Conservation (phyloP, 1,284 basidiomycete species). For the Kwoniella shivajii region DNA sequence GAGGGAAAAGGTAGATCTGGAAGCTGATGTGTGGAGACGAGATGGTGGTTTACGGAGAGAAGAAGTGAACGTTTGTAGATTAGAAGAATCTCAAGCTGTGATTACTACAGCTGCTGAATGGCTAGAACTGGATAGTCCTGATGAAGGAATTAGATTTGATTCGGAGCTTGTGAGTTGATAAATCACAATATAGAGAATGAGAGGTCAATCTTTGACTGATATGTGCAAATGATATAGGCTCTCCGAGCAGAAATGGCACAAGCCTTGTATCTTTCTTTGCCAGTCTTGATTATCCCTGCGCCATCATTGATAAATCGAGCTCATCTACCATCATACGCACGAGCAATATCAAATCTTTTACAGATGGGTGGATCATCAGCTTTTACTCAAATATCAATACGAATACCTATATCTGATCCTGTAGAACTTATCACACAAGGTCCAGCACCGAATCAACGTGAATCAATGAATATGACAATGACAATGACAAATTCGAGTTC, state of each 20-base stretch:
- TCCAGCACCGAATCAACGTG: constrained; percentile 19
- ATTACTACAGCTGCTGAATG: constrained; percentile 84
- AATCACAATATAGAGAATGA: no score
- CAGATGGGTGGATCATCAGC: constrained; percentile 60
- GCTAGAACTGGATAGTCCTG: constrained; percentile 90
- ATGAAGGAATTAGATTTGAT: constrained; percentile 94
- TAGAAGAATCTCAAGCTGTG: constrained; percentile 82
- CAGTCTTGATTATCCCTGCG: constrained; percentile 83
- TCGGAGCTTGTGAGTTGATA: constrained; percentile 83
- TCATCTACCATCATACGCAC: constrained; percentile 86
- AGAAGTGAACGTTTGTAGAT: constrained; percentile 83
- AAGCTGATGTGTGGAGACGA: constrained; percentile 85
- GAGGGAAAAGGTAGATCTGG: constrained; percentile 64
- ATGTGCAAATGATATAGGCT: constrained; percentile 62
- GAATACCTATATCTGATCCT: constrained; percentile 76
- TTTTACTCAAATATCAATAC: constrained; percentile 71
- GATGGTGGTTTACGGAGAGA: constrained; percentile 75
- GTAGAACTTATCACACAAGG: constrained; percentile 44
- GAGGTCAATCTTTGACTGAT: not conserved
- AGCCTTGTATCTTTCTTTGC: constrained; percentile 86
- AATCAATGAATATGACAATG: not conserved
- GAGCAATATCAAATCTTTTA: constrained; percentile 79
- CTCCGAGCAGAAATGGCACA: constrained; percentile 91
- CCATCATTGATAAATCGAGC: constrained; percentile 72
- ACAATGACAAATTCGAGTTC: not conserved